Base-by-base conservation (phyloP, 306 rosid species). In the Vicia sativa region DNA sequence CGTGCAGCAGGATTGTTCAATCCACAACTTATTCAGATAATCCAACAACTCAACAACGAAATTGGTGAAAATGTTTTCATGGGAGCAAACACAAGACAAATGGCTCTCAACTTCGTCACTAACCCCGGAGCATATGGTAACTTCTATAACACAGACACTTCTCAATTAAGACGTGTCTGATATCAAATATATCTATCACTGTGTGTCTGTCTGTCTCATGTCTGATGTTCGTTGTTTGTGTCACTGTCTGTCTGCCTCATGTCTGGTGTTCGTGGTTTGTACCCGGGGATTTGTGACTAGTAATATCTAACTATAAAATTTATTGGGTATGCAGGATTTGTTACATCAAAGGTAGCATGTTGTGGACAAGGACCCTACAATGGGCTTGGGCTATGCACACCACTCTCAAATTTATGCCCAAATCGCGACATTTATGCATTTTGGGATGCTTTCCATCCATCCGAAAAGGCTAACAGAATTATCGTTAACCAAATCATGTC, bases 291-390 rank as follows among this genome's bases (percentile, higher is more conserved):
- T 13, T 0, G 1, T 13, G 49, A 3, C 18, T 43, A n/a, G n/a
- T n/a, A 43, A 7, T 13, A 43, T 5, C 49, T 43, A 12, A 43
- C 18, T 15, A 16, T 8, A 48, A 48, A 15, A 48, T 3, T 4
- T 8, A 52, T 52, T 71, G 26, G 64, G 9, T n/a, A 42, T 68
- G 76, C 78, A 89, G 96, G 96, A 42, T 90, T 90, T 75, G 13
- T 55, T 2, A 80, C 95, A 37, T 82, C 95, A 26, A 79, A 87
- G 78, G 15, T 82, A 65, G 97, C 97, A 13, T 90, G 96, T 45
- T 90, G 95, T 4, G 96, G 96, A n/a, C 95, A 90, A 77, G 95
- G 96, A 70, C 90, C 86, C 4, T 84, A 73, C 34, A 91, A 91
- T 62, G 97, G 95, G 1, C 0, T 91, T 0, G 92, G 95, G 38